These are phyloP conservation scores for Diversispora eburnea DNA, from an alignment of 192 early-diverging fungal genomes.

Conservation along the genomic window DNA sequence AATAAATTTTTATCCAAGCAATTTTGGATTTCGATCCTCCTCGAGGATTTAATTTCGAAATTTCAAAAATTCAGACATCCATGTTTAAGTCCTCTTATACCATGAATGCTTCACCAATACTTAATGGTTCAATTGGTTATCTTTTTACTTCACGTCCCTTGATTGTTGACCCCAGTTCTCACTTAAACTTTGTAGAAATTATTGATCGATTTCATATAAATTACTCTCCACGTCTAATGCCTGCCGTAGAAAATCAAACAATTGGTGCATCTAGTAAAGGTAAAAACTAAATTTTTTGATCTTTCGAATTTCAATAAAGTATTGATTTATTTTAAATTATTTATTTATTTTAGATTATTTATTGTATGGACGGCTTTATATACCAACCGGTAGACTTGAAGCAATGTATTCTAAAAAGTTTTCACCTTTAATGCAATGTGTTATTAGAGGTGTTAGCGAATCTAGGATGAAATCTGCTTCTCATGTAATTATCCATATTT, in stretches of 20 bases:
- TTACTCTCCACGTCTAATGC: conserved; percentile 24
- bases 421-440: conserved; percentile 48
- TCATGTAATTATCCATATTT: conserved; percentile 37
- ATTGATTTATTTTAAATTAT: not conserved
- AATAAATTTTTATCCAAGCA: conserved; percentile 33
- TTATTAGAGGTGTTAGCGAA: conserved; percentile 62
- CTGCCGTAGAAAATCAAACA: not conserved
- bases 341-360: conserved; percentile 47
- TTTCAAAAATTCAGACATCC: conserved; percentile 74
- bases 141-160: conserved; percentile 75
- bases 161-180: conserved; percentile 50
- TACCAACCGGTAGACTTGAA: conserved; percentile 65
- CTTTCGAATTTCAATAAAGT: too few relatives aligned
- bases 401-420: conserved; percentile 57
- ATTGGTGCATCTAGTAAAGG: not conserved
- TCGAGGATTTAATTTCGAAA: conserved; percentile 60
- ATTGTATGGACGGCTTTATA: conserved; percentile 69
- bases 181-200: conserved; percentile 48
- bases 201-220: conserved; percentile 50
- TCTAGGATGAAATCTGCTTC: conserved; percentile 45
- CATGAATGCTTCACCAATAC: conserved; percentile 53
- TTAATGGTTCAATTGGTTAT: conserved; percentile 72
- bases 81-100: conserved; percentile 76
- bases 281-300: not conserved
- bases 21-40: conserved; percentile 84